Conservation (phyloP, 2,329 filamentous ascomycete species). For the Plectosphaerella cucumerina region DNA sequence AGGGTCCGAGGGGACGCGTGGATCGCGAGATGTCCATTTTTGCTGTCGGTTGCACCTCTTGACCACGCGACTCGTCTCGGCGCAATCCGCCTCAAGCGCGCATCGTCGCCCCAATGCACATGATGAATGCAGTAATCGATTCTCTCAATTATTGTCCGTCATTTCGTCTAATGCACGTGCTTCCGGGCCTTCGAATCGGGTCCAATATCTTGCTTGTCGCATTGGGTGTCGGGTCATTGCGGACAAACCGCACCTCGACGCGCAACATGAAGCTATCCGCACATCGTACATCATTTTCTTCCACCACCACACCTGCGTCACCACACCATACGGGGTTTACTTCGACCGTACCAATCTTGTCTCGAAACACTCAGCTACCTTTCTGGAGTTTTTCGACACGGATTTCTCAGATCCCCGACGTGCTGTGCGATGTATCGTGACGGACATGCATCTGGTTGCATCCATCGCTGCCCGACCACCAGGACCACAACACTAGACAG, state of each 20-base stretch:
- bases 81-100: constrained; percentile 6
- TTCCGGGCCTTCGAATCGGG: neutral
- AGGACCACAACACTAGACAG: too few species aligned
- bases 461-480: too few species aligned
- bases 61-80: constrained; percentile 5
- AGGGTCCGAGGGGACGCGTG: constrained; percentile 4
- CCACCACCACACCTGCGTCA: neutral
- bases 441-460: too few species aligned
- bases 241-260: constrained; percentile 1
- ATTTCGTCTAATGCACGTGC: neutral
- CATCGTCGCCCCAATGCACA: constrained; percentile 3
- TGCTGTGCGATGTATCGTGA: too few species aligned
- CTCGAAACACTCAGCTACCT: too few species aligned
- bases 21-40: constrained; percentile 9
- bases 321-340: too few species aligned
- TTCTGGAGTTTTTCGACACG: too few species aligned
- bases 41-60: constrained; percentile 2
- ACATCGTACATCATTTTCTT: constrained; percentile 6
- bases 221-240: neutral
- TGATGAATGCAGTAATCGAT: neutral
- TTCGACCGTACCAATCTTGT: too few species aligned
- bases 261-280: constrained; percentile 14
- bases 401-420: too few species aligned
- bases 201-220: constrained; percentile 1
- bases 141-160: constrained; percentile 6